A percentile compares a stretch with the other conserved stretches of the same genome.
These are phyloP conservation scores for Dictyostelium intermedium DNA, from an alignment of 78 protist species.

Conservation along the genomic window DNA sequence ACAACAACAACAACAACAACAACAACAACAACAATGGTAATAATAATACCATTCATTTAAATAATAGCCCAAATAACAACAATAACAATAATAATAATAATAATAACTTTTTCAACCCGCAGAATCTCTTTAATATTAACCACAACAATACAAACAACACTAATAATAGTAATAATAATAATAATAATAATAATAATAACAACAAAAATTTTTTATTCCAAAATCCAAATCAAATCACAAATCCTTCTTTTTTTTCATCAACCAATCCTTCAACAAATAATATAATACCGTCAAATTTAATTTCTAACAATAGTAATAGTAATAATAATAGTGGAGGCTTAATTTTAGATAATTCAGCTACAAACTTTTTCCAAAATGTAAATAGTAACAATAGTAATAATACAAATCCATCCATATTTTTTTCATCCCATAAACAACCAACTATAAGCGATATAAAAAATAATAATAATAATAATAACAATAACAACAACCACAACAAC, in stretches of 20 bases:
- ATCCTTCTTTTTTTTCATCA: background rate
- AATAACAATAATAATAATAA: background rate
- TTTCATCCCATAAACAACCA: background rate
- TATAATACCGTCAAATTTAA: background rate
- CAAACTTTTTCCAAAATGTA: background rate
- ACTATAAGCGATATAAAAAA: background rate
- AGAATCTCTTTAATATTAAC: background rate
- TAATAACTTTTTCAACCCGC: background rate
- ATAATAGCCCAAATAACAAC: background rate
- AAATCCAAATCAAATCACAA: background rate
- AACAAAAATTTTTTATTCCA: background rate
- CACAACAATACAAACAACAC: no score
- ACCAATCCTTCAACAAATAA: background rate
- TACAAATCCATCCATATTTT: background rate
- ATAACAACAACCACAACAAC: background rate
- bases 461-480: background rate
- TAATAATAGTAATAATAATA: no score
- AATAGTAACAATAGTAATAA: background rate
- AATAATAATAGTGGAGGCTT: background rate
- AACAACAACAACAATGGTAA: background rate
- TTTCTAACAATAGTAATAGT: no score
- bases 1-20: no score
- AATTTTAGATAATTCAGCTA: background rate
- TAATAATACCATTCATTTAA: background rate
- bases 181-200: no score